phyloP scores from a whole-genome alignment of 2,329 filamentous ascomycete genomes.

The Rutstroemia sp. region DNA sequence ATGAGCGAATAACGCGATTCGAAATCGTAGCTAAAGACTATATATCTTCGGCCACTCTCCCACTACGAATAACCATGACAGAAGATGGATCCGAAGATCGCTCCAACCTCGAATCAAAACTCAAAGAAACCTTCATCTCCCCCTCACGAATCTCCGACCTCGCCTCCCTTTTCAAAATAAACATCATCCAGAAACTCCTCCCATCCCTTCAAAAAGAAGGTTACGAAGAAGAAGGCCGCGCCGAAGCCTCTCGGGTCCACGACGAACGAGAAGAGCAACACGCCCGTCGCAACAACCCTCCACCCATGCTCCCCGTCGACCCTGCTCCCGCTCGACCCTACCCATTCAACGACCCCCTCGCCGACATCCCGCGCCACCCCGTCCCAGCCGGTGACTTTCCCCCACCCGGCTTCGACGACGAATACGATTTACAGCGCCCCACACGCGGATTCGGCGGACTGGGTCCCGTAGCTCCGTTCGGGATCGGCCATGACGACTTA shows the following conservation, averaged over 20 bases:
- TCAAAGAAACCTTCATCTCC: constrained; percentile 66
- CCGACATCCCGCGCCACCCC: constrained; percentile 51
- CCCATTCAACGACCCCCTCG: constrained; percentile 61
- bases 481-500: constrained; percentile 78
- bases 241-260: constrained; percentile 35
- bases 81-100: constrained; percentile 44
- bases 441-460: constrained; percentile 40
- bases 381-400: constrained; percentile 67
- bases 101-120: constrained; percentile 38
- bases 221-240: constrained; percentile 51
- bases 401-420: constrained; percentile 89
- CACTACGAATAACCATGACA: constrained; percentile 46
- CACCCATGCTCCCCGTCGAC: constrained; percentile 40
- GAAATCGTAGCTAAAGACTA: constrained; percentile 71
- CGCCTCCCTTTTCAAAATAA: constrained; percentile 63
- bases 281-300: constrained; percentile 31
- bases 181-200: constrained; percentile 77
- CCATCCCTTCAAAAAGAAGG: constrained; percentile 71
- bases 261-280: constrained; percentile 35
- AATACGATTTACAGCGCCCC: constrained; percentile 72
- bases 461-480: constrained; percentile 43
- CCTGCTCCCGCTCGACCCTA: constrained; percentile 59
- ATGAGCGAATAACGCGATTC: constrained; percentile 73
- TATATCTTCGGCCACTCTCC: constrained; percentile 52
- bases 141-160: constrained; percentile 60